Evolutionary conservation across 2,329 filamentous ascomycete species (phyloP).

Genomic region (Fusarium zealandicum): DNA sequence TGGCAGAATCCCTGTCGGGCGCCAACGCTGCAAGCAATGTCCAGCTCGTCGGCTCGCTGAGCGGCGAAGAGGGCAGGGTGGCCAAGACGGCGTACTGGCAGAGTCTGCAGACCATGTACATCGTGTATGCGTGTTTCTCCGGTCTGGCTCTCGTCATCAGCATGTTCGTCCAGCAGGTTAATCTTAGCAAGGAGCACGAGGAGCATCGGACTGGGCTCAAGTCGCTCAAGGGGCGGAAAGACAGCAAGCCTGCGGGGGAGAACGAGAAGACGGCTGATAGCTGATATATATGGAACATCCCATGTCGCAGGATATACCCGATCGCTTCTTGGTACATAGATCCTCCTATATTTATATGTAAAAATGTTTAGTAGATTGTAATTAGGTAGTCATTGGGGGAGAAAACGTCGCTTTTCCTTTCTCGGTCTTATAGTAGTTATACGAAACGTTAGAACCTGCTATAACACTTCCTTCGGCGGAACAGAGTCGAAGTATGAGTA

Average conservation of each 20-base stretch:
- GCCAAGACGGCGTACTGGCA: slow-evolving; percentile 58
- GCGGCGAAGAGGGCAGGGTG: slow-evolving; percentile 51
- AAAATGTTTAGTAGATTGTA: slow-evolving; percentile 12
- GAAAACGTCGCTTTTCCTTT: background rate
- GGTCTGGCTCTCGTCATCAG: slow-evolving; percentile 56
- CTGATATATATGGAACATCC: slow-evolving; percentile 4
- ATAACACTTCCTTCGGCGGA: no score
- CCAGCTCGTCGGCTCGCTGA: slow-evolving; percentile 61
- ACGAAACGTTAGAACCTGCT: no score
- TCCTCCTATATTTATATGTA: background rate
- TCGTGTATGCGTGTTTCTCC: slow-evolving; percentile 60
- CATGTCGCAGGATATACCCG: slow-evolving; percentile 1
- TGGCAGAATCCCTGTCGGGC: slow-evolving; percentile 63
- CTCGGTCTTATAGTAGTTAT: no score
- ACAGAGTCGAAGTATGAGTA: no score
- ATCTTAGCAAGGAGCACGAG: slow-evolving; percentile 62
- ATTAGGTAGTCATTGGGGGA: background rate
- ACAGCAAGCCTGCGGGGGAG: slow-evolving; percentile 23
- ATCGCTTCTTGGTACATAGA: background rate
- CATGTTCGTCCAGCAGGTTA: slow-evolving; percentile 56
- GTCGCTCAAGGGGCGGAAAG: slow-evolving; percentile 46
- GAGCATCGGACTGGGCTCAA: slow-evolving; percentile 66
- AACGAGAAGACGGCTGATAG: slow-evolving; percentile 27
- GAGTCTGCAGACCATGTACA: slow-evolving; percentile 63
- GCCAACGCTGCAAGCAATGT: slow-evolving; percentile 67